These are phyloP conservation scores for Lichenothelia convexa DNA, from an alignment of 495 filamentous ascomycete genomes.

Conservation along the genomic window DNA sequence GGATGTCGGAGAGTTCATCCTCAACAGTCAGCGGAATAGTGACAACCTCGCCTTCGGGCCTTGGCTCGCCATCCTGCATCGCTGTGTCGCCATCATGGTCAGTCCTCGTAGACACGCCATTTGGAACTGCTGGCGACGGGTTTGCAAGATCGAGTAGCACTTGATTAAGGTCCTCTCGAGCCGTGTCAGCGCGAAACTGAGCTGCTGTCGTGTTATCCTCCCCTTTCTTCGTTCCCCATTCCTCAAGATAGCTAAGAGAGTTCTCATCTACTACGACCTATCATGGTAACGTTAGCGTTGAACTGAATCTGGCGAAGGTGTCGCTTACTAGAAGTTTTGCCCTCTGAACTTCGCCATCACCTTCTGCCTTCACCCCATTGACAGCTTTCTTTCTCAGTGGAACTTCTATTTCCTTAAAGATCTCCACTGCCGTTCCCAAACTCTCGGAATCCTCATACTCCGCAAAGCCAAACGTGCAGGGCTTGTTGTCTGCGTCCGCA, in stretches of 20 bases:
- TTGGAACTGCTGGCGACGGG: constrained; percentile 32
- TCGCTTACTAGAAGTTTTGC: constrained; percentile 39
- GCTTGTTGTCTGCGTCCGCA: constrained; percentile 65
- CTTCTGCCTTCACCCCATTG: constrained; percentile 23
- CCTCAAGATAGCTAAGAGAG: constrained; percentile 62
- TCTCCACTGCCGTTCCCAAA: constrained; percentile 68
- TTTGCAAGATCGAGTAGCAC: constrained; percentile 56
- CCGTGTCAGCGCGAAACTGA: constrained; percentile 50
- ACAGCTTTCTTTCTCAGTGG: constrained; percentile 54
- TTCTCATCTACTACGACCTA: constrained; percentile 64
- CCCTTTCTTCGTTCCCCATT: constrained; percentile 46
- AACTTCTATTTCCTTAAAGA: constrained; percentile 53
- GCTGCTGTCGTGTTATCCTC: constrained; percentile 47
- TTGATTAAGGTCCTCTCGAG: constrained; percentile 42
- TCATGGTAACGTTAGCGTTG: constrained; percentile 8
- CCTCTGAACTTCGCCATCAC: constrained; percentile 42
- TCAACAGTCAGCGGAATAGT: constrained; percentile 80
- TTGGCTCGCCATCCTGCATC: constrained; percentile 47
- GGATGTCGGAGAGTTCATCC: constrained; percentile 90
- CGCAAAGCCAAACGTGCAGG: constrained; percentile 83
- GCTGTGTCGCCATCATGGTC: constrained; percentile 49
- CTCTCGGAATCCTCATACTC: constrained; percentile 90
- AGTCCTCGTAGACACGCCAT: constrained; percentile 16
- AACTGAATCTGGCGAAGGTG: neutral
- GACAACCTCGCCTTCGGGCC: constrained; percentile 54